A percentile compares a stretch with the other conserved stretches of the same genome.
phyloP scores from a whole-genome alignment of 2,329 filamentous ascomycete genomes.

The Aciculosporium take region DNA sequence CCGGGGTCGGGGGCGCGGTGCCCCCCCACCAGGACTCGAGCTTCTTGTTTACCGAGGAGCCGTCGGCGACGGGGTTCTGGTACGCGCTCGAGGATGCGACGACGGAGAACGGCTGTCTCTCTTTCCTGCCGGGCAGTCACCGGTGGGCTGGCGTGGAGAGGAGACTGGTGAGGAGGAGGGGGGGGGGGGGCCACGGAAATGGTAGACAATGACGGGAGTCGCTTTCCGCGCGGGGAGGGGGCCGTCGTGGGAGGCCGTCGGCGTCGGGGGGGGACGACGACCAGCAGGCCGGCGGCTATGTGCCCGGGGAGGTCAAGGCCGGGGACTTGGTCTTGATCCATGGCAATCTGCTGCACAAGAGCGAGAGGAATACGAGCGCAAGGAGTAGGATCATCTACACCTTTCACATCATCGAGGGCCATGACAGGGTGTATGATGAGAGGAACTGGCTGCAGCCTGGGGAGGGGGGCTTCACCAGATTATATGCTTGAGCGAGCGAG shows the following conservation, averaged over 20 bases:
- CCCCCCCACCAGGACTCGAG: slow-evolving; percentile 85
- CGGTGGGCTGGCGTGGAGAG: slow-evolving; percentile 53
- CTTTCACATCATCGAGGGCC: slow-evolving; percentile 88
- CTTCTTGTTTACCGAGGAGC: slow-evolving; percentile 81
- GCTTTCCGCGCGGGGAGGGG: slow-evolving; percentile 43
- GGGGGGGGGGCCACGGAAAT: slow-evolving; percentile 48
- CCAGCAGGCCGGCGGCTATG: slow-evolving; percentile 32
- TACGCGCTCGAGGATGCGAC: slow-evolving; percentile 91
- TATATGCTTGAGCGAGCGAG: too few relatives aligned
- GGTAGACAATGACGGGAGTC: slow-evolving; percentile 49
- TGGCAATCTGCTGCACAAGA: slow-evolving; percentile 91
- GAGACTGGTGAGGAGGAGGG: slow-evolving; percentile 57
- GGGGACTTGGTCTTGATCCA: slow-evolving; percentile 88
- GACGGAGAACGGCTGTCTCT: slow-evolving; percentile 72
- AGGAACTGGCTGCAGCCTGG: slow-evolving; percentile 91
- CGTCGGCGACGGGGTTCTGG: slow-evolving; percentile 90
- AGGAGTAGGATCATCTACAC: slow-evolving; percentile 93
- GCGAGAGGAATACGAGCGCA: slow-evolving; percentile 74
- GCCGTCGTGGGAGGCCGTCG: slow-evolving; percentile 24
- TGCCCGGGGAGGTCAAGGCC: slow-evolving; percentile 75
- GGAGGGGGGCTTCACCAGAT: slow-evolving; percentile 58
- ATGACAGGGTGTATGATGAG: slow-evolving; percentile 59
- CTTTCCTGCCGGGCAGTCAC: slow-evolving; percentile 74
- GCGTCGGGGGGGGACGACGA: slow-evolving; percentile 24
- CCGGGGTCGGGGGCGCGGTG: slow-evolving; percentile 85